A percentile compares a stretch with the other conserved stretches of the same genome.
Evolutionary conservation across 2,329 filamentous ascomycete species (phyloP).

Genomic region (Coniosporium tulheliwenetii): DNA sequence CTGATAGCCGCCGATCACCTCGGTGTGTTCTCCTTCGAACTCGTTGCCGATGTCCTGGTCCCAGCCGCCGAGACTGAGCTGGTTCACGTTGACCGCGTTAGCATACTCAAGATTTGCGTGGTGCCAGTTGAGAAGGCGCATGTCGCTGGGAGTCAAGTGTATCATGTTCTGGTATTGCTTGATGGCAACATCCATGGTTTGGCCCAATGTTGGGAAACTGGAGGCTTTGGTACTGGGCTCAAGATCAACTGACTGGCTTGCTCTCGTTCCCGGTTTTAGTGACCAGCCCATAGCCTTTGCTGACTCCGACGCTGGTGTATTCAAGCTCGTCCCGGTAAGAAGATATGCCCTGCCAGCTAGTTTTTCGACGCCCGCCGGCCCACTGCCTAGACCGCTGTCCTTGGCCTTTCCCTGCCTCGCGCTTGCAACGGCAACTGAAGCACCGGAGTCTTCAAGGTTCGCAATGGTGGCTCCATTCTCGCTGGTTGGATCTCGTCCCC

Average conservation of each 20-base stretch:
- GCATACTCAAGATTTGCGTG: constrained; percentile 97
- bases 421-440: constrained; percentile 31
- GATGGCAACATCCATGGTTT: constrained; percentile 86
- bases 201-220: constrained; percentile 60
- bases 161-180: constrained; percentile 72
- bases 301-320: constrained; percentile 60
- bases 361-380: constrained; percentile 37
- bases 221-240: constrained; percentile 46
- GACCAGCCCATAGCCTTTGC: constrained; percentile 72
- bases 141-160: constrained; percentile 70
- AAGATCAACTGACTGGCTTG: constrained; percentile 55
- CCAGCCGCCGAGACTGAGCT: constrained; percentile 80
- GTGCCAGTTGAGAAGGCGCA: constrained; percentile 92
- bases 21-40: constrained; percentile 87
- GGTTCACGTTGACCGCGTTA: constrained; percentile 77
- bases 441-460: constrained; percentile 54
- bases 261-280: constrained; percentile 44
- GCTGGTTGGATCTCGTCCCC: constrained; percentile 60
- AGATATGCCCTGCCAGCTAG: constrained; percentile 60
- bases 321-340: constrained; percentile 51
- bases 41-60: constrained; percentile 97
- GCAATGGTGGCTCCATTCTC: constrained; percentile 58
- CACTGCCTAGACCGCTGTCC: constrained; percentile 19
- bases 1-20: constrained; percentile 87
- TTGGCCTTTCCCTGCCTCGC: constrained; percentile 12